Evolutionary conservation across 345 rosid genomes (phyloP), one percentile per base, ranked within the genome.

Genomic region (Acer campestre): DNA sequence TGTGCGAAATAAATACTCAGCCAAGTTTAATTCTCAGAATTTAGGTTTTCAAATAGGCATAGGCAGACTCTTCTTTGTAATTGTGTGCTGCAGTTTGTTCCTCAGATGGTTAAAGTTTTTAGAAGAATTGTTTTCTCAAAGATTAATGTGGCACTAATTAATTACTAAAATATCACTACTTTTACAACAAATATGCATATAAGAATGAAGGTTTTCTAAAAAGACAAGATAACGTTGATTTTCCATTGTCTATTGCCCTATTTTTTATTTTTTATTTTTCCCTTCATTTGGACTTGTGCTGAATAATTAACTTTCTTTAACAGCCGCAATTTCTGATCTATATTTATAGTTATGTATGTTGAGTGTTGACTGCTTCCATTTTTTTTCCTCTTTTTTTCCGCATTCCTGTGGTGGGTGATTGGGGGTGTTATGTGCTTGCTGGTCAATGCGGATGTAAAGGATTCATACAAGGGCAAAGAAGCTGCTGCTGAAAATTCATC

Each of bases 391-490:
- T 20, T 20, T 58, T 0, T 58, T 58, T n/a, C 20, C 12, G 0
- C 63, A 6, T 59, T 59, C 7, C 1, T 59, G 12, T 8, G 63
- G 22, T 22, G 63, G 63, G 10, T 59, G 27, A 59, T 59, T 59
- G 63, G 27, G n/a, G n/a, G 8, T 48, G 23, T 46, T 82, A 56
- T 59, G 56, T 77, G 73, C 22, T 73, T 66, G 3, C 69, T 58
- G 49, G 22, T 73, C 38, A 70, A 59, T 31, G 2, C 64, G 42
- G 59, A 23, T 73, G 55, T 68, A 75, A 81, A 90, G 90, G 88
- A 79, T 80, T 70, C 79, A 18, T 42, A 55, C 59, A 46, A 80
- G n/a, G 78, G 65, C 51, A 75, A 82, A 67, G 85, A 63, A 77
- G 75, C 68, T 48, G 79, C 68, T 48, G 79, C 40, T 7, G 85